Conservation (phyloP, 2,329 filamentous ascomycete species). For the Pleurostoma richardsiae region DNA sequence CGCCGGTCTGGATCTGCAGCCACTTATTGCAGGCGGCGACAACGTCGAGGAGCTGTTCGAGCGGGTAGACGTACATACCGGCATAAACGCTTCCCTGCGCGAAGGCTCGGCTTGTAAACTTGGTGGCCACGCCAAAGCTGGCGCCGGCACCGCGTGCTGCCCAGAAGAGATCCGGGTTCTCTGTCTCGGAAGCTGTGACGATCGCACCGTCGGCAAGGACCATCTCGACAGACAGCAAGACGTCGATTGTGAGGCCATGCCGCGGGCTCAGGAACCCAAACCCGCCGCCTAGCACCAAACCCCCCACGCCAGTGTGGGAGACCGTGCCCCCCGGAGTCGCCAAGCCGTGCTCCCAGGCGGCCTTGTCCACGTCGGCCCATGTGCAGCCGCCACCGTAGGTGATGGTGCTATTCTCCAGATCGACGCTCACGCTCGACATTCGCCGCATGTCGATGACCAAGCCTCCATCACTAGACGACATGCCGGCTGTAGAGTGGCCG, state of each 20-base stretch:
- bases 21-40: conserved; percentile 23
- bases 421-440: conserved; percentile 44
- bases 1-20: conserved; percentile 15
- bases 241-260: conserved; percentile 44
- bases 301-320: conserved; percentile 58
- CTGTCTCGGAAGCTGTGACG: conserved; percentile 29
- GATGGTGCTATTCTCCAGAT: conserved; percentile 36
- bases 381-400: conserved; percentile 44
- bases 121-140: conserved; percentile 36
- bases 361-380: conserved; percentile 50
- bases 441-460: conserved; percentile 50
- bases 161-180: conserved; percentile 38
- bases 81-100: conserved; percentile 24
- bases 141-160: conserved; percentile 32
- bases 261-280: conserved; percentile 51
- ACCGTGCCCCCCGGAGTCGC: conserved; percentile 59
- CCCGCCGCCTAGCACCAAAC: conserved; percentile 52
- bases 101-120: conserved; percentile 26
- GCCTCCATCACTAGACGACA: conserved; percentile 43
- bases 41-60: conserved; percentile 17
- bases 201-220: conserved; percentile 31
- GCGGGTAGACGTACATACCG: conserved; percentile 19
- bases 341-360: conserved; percentile 41
- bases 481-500: conserved; percentile 49
- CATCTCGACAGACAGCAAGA: conserved; percentile 29